A percentile compares a stretch with the other conserved stretches of the same genome.
Conservation (phyloP, 305 asterid genomes). For the Fraxinus greggii region DNA sequence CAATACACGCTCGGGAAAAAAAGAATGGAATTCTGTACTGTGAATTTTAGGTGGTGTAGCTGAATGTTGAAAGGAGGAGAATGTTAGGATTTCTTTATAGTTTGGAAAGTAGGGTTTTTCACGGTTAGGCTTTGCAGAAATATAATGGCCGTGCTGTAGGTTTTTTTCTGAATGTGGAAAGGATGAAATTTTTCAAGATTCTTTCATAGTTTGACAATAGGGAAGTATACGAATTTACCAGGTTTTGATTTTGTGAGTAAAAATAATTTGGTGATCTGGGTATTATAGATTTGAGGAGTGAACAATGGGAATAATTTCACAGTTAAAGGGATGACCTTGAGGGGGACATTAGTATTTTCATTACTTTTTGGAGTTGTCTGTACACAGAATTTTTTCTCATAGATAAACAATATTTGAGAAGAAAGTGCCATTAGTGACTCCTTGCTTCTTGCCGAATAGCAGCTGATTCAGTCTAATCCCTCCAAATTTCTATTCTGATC, state of each 20-base stretch:
- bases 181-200: background rate
- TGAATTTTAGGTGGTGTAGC: constrained; percentile 8
- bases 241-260: background rate
- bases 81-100: background rate
- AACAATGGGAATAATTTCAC: background rate
- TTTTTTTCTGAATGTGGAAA: constrained; percentile 5
- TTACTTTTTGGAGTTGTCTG: background rate
- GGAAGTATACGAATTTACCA: background rate
- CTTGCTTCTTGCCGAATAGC: background rate
- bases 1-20: background rate
- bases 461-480: background rate
- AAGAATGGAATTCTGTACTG: background rate
- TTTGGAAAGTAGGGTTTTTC: background rate
- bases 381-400: background rate
- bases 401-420: background rate
- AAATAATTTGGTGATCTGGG: background rate
- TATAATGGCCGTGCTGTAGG: background rate
- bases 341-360: background rate
- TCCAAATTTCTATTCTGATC: background rate
- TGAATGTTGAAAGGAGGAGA: background rate
- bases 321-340: background rate
- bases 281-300: background rate
- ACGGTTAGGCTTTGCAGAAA: background rate
- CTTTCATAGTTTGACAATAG: background rate
- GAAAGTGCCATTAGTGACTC: background rate